phyloP scores from a whole-genome alignment of 306 rosid genomes.

The Cotoneaster glaucophyllus region DNA sequence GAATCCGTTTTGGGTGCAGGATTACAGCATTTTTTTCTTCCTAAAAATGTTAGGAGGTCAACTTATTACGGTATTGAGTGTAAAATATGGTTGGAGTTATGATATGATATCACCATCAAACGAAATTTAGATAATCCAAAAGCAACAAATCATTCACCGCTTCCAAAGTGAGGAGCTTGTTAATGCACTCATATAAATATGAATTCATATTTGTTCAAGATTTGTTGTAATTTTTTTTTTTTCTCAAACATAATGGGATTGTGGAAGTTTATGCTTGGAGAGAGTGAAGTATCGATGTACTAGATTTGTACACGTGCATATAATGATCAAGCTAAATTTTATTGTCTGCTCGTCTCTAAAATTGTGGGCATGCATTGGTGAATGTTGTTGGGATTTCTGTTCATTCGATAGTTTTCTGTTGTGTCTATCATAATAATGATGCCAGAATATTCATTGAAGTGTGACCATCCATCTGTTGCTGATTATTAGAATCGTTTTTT shows the following conservation, averaged over 20 bases:
- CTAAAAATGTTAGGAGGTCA: not conserved
- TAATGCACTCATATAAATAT: not conserved
- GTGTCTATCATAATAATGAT: not conserved
- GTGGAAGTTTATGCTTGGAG: not conserved
- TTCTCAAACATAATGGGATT: not conserved
- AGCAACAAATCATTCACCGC: not conserved
- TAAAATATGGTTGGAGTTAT: not conserved
- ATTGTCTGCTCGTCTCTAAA: not conserved
- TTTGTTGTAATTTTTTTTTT: too few relatives aligned
- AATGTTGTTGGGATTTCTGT: not conserved
- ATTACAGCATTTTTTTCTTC: not conserved
- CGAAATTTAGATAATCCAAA: not conserved
- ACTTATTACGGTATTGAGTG: not conserved
- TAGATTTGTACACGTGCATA: not conserved
- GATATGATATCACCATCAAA: not conserved
- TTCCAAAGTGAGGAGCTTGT: not conserved
- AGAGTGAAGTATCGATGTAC: not conserved
- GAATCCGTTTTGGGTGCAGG: not conserved
- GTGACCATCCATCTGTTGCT: not conserved
- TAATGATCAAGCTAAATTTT: not conserved
- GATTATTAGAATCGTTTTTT: not conserved
- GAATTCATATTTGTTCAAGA: too few relatives aligned
- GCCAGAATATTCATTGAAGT: not conserved
- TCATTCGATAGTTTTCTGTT: not conserved
- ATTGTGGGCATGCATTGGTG: not conserved